Percentiles rank a stretch among this genome's conserved stretches.
Conservation (phyloP, 192 early-diverging fungal genomes). For the Radiomyces spectabilis region DNA sequence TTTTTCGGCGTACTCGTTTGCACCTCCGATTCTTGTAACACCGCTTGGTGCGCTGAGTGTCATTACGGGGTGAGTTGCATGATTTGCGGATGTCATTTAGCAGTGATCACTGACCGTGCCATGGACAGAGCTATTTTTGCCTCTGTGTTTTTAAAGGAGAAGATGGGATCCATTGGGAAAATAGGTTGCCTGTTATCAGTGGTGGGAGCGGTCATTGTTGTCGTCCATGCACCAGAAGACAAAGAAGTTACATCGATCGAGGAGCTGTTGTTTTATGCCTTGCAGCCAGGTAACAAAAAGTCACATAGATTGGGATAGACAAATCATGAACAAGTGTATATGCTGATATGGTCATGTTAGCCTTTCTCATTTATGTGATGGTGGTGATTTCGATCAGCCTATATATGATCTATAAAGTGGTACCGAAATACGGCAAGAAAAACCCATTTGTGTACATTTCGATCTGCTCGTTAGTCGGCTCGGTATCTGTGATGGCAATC, state of each 20-base stretch:
- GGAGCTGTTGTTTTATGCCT: conserved; percentile 71
- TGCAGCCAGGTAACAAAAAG: conserved; percentile 55
- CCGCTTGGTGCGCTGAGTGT: conserved; percentile 73
- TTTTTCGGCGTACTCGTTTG: conserved; percentile 74
- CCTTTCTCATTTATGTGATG: conserved; percentile 76
- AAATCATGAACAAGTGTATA: neutral
- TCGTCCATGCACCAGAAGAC: conserved; percentile 83
- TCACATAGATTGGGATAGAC: neutral
- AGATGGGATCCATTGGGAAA: conserved; percentile 72
- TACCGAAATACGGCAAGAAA: conserved; percentile 67
- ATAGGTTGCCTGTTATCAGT: conserved; percentile 87
- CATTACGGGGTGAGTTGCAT: too few relatives aligned
- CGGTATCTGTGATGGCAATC: conserved; percentile 82
- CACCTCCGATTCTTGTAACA: conserved; percentile 92
- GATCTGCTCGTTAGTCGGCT: conserved; percentile 92
- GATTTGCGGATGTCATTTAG: too few relatives aligned
- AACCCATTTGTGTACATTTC: conserved; percentile 85
- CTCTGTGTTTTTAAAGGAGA: conserved; percentile 83
- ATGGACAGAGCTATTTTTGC: conserved; percentile 69
- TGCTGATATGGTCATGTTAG: conserved; percentile 21
- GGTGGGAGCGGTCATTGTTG: conserved; percentile 80
- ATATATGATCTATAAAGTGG: conserved; percentile 75
- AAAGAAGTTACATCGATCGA: conserved; percentile 73
- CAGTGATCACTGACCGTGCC: too few relatives aligned
- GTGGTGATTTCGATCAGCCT: conserved; percentile 55